Evolutionary conservation across 495 filamentous ascomycete species (phyloP), one percentile per base, ranked within the genome.

Genomic region (Cairneyella variabilis): DNA sequence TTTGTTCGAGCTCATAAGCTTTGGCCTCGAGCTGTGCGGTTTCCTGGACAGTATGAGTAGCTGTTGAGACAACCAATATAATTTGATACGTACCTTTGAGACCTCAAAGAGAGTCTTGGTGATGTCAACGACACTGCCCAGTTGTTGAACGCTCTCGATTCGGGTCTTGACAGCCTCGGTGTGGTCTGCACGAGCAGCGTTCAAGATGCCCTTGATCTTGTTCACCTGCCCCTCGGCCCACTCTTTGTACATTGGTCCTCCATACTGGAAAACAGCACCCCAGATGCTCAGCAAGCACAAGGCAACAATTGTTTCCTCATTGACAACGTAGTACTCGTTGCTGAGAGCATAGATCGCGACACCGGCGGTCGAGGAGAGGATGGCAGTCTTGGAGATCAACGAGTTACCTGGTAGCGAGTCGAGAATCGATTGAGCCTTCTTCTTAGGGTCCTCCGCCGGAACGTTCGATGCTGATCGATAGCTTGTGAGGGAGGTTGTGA

Each of bases 301-400:
- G 49, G 88, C 86, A 62, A 95, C 87, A 64, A 99, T 84, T 53
- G 91, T 81, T 78, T 99, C 95, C 78, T 97, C 92, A 76, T 97
- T 99, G 71, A 99, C 78, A 69, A 99, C 89, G 72, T 97, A 99
- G 77, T 97, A 86, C 78, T 99, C 95, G 75, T 96, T 99, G 85
- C 87, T 92, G 76, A 99, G 91, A 65, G 93, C 95, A 66, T 91
- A 93, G 64, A 96, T 79, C 61, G 89, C 90, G 57, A 91, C 67
- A 76, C 90, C 91, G 68, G 95, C 90, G 53, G 84, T 85, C 53
- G 90, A 90, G 63, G 93, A 97, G 53, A 99, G 83, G 70, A 95
- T 88, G 66, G 95, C 95, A 57, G 90, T 90, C 83, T 97, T 99
- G 70, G 89, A 90, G 69, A 93, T 71, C 61, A 96, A 77, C 61